phyloP scores from a whole-genome alignment of 805 yeast genomes.

The Clavispora asparagi region DNA sequence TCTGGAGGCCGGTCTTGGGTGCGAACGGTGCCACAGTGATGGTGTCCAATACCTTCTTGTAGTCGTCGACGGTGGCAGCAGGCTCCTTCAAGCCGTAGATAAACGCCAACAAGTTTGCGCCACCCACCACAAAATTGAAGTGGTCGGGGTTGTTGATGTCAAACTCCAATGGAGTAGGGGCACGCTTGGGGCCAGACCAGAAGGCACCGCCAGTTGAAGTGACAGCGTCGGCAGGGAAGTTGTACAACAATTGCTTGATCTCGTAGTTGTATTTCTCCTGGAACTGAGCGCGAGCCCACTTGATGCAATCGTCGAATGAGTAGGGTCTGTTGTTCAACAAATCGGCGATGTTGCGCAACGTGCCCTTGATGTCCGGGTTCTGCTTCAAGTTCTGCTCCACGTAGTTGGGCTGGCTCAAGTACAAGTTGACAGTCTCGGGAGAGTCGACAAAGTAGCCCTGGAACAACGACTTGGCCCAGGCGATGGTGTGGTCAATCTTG shows the following conservation, averaged over 20 bases:
- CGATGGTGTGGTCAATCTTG: conserved; percentile 97
- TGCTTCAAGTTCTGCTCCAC: conserved; percentile 89
- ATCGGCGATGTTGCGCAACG: conserved; percentile 72
- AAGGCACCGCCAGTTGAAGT: conserved; percentile 89
- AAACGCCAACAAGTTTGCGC: conserved; percentile 85
- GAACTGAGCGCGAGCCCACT: conserved; percentile 90
- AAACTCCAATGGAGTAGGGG: conserved; percentile 81
- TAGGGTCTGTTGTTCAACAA: conserved; percentile 79
- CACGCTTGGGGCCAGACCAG: conserved; percentile 98
- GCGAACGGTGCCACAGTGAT: conserved; percentile 49
- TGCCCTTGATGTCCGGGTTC: conserved; percentile 85
- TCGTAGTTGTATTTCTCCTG: conserved; percentile 82
- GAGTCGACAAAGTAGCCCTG: conserved; percentile 86
- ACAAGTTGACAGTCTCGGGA: conserved; percentile 91
- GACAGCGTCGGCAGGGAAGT: conserved; percentile 91
- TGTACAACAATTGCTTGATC: conserved; percentile 82
- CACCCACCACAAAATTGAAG: conserved; percentile 77
- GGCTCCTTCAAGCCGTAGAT: conserved; percentile 87
- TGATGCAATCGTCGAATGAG: conserved; percentile 87
- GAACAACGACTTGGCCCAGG: conserved; percentile 96
- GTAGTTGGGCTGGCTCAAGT: conserved; percentile 85
- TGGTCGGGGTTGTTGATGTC: conserved; percentile 75
- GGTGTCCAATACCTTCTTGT: conserved; percentile 47
- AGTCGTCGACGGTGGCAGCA: conserved; percentile 47
- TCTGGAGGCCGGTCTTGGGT: conserved; percentile 71